A percentile compares a stretch with the other conserved stretches of the same genome.
Evolutionary conservation across 1,284 basidiomycete species (phyloP).

Genomic region (Cystobasidium slooffiae): DNA sequence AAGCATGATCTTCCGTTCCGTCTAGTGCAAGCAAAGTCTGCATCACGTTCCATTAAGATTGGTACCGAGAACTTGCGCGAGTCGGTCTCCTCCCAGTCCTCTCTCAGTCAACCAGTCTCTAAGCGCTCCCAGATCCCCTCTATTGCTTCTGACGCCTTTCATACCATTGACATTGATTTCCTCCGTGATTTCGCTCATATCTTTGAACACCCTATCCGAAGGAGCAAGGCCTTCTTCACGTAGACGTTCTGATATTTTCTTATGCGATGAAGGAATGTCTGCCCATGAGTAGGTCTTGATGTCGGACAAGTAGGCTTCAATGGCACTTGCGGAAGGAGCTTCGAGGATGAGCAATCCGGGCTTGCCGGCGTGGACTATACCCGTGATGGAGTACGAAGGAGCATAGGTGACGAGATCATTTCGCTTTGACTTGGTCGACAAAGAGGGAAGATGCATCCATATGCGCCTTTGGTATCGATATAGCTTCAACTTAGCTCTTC

Average conservation of each 20-base stretch:
- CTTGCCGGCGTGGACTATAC: constrained; percentile 49
- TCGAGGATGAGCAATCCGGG: constrained; percentile 49
- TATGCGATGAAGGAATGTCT: constrained; percentile 48
- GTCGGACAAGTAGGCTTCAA: constrained; percentile 43
- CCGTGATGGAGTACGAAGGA: constrained; percentile 44
- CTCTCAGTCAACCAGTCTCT: constrained; percentile 45
- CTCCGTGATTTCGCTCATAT: constrained; percentile 44
- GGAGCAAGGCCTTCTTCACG: constrained; percentile 41
- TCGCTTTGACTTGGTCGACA: constrained; percentile 48
- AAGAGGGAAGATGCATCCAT: constrained; percentile 50
- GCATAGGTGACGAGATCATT: constrained; percentile 47
- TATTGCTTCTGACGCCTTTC: constrained; percentile 45
- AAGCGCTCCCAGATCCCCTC: constrained; percentile 47
- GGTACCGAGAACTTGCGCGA: constrained; percentile 46
- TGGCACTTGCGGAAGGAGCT: constrained; percentile 25
- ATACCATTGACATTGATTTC: constrained; percentile 46
- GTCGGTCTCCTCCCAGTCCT: constrained; percentile 45
- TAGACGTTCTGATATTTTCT: constrained; percentile 48
- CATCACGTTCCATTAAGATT: constrained; percentile 37
- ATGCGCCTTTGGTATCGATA: constrained; percentile 16
- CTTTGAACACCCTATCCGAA: constrained; percentile 21
- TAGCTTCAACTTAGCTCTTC: too few relatives aligned
- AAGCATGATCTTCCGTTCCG: not conserved
- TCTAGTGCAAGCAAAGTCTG: not conserved
- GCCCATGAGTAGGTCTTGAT: constrained; percentile 49